Percentiles rank a stretch among this genome's conserved stretches.
These are phyloP conservation scores for Zygoascus hellenicus DNA, from an alignment of 1,139 yeast species.

Conservation along the genomic window DNA sequence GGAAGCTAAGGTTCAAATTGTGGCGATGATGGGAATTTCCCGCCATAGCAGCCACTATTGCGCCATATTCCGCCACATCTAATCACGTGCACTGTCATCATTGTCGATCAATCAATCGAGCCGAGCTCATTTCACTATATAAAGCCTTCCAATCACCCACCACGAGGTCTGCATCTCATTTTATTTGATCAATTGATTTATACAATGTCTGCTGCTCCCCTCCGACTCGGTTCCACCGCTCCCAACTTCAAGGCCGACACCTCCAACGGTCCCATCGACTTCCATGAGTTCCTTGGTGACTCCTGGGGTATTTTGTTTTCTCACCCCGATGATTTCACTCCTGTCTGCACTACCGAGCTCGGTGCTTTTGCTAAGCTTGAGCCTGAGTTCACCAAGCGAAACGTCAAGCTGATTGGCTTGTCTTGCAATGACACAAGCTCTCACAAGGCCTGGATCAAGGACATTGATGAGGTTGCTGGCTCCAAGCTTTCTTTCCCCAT, in stretches of 20 bases:
- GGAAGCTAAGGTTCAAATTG: too few relatives aligned
- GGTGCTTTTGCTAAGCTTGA: constrained; percentile 83
- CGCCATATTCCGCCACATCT: constrained; percentile 8
- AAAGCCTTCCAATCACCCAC: not conserved
- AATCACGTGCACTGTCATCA: constrained; percentile 10
- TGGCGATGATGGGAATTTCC: not conserved
- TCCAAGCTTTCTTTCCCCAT: constrained; percentile 68
- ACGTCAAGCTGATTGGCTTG: constrained; percentile 70
- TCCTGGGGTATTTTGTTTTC: constrained; percentile 77
- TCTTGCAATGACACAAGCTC: constrained; percentile 67
- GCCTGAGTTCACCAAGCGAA: constrained; percentile 73
- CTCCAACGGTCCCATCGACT: constrained; percentile 65
- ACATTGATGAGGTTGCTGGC: constrained; percentile 72
- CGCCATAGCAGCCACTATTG: constrained; percentile 8
- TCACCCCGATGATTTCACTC: constrained; percentile 86
- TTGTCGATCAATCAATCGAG: not conserved
- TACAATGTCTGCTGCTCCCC: constrained; percentile 22
- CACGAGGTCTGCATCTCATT: not conserved
- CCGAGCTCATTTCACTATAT: not conserved
- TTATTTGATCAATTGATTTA: not conserved
- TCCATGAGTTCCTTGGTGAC: constrained; percentile 71
- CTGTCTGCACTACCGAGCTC: constrained; percentile 84
- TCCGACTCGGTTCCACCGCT: constrained; percentile 61
- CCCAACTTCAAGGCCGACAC: constrained; percentile 75
- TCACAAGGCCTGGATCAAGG: constrained; percentile 77